Evolutionary conservation across 1,284 basidiomycete genomes (phyloP), one percentile per base, ranked within the genome.

Genomic region (Ganoderma sp.): DNA sequence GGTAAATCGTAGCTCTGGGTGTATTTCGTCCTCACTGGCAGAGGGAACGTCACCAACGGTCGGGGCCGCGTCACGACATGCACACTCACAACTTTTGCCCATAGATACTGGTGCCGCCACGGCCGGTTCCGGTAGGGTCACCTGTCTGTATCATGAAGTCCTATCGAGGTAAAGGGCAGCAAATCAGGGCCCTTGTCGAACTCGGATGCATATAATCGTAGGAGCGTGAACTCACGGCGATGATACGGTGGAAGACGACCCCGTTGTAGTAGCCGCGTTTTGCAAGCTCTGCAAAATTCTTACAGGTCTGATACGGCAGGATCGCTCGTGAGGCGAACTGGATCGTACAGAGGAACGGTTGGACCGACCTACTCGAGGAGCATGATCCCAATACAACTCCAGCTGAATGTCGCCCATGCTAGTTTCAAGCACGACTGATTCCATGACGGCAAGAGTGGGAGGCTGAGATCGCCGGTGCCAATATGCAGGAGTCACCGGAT

Each of bases 81-180:
- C 32, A 25, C 52, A 85, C 89, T 71, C 74, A 93, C 91, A 98
- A 98, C 77, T 91, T 92, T 73, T 92, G 91, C 8, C 96, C 96
- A 76, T 96, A 98, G 72, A 98, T 95, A 71, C 94, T 96, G 15
- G 94, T 96, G 54, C 96, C 96, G 32, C 96, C 96, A 74, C 94
- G 84, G 28, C 96, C 96, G 1, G 96, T 98, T n/a, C 96, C 96
- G 14, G 96, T 97, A 6, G 95, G 95, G 78, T 97, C 96, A 61
- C 96, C 96, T 48, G 90, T 89, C 81, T 97, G 96, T n/a, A 96
- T 89, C 96, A 97, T 97, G 77, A 97, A 97, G 75, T 96, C 95
- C 93, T 95, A 37, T 34, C 57, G 39, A 63, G 37, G 54, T 37
- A 42, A 45, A 62, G 22, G 17, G 39, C 67, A 48, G 68, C 57